Percentiles rank a stretch among this genome's conserved stretches.
Conservation (phyloP, 495 filamentous ascomycete genomes). For the Monascus purpureus region DNA sequence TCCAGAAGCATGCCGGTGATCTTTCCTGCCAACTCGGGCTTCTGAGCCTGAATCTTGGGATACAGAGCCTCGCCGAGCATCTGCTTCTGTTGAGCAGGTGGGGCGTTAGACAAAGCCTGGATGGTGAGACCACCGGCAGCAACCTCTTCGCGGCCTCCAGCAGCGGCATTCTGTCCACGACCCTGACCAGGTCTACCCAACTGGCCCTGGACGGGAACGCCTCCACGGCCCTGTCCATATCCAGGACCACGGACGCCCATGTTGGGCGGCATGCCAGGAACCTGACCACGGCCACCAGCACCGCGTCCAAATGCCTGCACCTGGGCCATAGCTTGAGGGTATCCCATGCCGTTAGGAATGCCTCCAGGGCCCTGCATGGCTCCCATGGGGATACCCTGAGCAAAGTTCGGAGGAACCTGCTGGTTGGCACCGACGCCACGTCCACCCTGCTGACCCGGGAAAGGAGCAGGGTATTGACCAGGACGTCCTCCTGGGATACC, state of each 20-base stretch:
- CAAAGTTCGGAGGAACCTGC: conserved; percentile 71
- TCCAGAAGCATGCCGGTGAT: conserved; percentile 99
- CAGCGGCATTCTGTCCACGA: conserved; percentile 15
- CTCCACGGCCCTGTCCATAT: conserved; percentile 35
- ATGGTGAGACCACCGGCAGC: conserved; percentile 20
- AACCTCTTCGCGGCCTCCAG: conserved; percentile 17
- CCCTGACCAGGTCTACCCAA: conserved; percentile 34
- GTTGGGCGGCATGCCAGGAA: conserved; percentile 54
- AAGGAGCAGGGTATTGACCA: conserved; percentile 66
- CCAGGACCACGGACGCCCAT: conserved; percentile 63
- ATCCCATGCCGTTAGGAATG: conserved; percentile 40
- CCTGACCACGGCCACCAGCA: conserved; percentile 59
- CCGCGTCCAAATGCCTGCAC: conserved; percentile 49
- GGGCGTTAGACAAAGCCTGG: conserved; percentile 36
- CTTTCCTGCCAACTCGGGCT: conserved; percentile 94
- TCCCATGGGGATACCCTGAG: conserved; percentile 61
- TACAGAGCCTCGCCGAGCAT: conserved; percentile 93
- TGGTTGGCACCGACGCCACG: conserved; percentile 65
- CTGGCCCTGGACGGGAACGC: conserved; percentile 34
- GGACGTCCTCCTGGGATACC: conserved; percentile 68
- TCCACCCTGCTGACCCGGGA: conserved; percentile 68
- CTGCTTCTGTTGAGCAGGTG: conserved; percentile 80
- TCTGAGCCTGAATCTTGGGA: conserved; percentile 88
- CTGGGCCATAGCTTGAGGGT: conserved; percentile 46
- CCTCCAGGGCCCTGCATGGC: conserved; percentile 51